Conservation (phyloP, 345 rosid genomes). For the Eucalyptus pauciflora region DNA sequence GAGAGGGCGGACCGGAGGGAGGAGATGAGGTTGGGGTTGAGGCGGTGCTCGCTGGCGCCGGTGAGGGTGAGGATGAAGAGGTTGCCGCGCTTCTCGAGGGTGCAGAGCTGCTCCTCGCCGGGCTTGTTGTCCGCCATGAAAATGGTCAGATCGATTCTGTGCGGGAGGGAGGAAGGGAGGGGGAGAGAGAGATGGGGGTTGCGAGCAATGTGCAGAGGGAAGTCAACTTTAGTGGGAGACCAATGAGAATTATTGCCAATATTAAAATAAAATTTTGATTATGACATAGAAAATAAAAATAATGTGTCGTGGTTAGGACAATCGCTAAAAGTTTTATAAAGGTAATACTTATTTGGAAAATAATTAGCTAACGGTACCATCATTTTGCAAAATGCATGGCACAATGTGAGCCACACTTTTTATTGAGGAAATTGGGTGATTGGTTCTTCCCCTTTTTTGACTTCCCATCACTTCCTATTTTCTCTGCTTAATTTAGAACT, state of each 20-base stretch:
- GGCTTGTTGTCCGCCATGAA: neutral
- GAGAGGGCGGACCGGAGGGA: slow-evolving; percentile 27
- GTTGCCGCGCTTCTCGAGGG: slow-evolving; percentile 37
- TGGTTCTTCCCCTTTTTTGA: too few species aligned
- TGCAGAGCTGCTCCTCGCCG: slow-evolving; percentile 14
- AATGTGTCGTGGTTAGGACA: neutral
- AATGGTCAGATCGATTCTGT: neutral
- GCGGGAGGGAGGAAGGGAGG: too few species aligned
- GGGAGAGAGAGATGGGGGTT: neutral
- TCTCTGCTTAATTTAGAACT: neutral
- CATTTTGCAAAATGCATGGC: too few species aligned
- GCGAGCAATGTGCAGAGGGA: neutral
- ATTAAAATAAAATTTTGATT: neutral
- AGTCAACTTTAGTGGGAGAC: neutral
- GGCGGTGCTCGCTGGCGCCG: slow-evolving; percentile 53
- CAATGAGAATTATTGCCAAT: neutral
- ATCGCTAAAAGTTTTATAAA: too few species aligned
- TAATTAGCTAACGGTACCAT: too few species aligned
- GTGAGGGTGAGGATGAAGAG: slow-evolving; percentile 40
- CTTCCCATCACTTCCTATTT: too few species aligned
- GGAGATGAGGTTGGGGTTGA: slow-evolving; percentile 34
- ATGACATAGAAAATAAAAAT: neutral
- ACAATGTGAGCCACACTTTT: too few species aligned
- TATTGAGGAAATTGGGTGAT: too few species aligned
- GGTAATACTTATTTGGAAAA: too few species aligned